These are phyloP conservation scores for Luffa acutangula DNA, from an alignment of 306 rosid genomes.

Conservation along the genomic window DNA sequence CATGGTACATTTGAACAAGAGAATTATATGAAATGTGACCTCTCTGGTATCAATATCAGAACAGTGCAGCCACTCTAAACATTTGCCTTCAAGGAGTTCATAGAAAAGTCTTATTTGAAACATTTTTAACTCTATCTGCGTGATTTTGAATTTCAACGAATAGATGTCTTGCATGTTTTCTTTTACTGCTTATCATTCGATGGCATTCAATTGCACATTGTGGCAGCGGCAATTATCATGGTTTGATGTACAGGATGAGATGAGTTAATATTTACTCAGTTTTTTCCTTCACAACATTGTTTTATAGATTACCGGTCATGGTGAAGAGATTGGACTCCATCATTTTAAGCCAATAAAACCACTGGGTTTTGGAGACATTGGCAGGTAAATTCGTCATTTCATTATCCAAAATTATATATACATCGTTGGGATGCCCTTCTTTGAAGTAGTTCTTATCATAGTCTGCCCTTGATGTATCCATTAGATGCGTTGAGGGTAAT, in stretches of 20 bases:
- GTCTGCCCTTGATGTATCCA: background rate
- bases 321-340: constrained; percentile 58
- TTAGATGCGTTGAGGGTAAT: background rate
- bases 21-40: background rate
- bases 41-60: background rate
- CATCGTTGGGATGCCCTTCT: background rate
- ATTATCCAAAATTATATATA: background rate
- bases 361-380: constrained; percentile 91
- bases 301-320: constrained; percentile 46
- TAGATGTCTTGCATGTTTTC: background rate
- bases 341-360: constrained; percentile 79
- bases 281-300: background rate
- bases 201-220: background rate
- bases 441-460: background rate
- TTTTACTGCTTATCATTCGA: background rate
- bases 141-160: background rate
- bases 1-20: background rate
- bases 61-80: background rate
- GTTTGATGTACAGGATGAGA: background rate
- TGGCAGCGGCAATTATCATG: background rate
- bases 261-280: background rate
- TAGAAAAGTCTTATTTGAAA: background rate
- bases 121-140: background rate
- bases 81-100: background rate
- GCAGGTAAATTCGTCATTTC: constrained; percentile 45